Base-by-base conservation (phyloP, 345 rosid genomes). In the Kernera saxatilis region DNA sequence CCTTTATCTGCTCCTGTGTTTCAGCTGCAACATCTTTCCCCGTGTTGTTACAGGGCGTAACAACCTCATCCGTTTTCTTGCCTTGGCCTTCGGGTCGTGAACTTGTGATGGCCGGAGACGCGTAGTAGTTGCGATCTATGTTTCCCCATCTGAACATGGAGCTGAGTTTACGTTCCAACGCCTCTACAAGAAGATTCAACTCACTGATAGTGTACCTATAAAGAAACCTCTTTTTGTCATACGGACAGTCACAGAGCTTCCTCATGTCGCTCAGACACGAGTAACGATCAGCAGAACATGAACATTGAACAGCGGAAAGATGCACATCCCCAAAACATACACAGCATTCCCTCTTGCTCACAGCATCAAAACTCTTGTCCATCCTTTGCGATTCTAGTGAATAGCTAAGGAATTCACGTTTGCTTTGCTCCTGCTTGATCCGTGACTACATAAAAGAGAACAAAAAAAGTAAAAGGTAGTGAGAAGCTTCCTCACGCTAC, bases 231-330 rank as follows among this genome's bases (percentile, higher is more conserved):
- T 74, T 86, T 35, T 53, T 70, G 21, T 74, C 80, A 87, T 83
- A 79, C 54, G 80, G 71, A 79, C 97, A 91, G 26, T 77, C 78
- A 61, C 97, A 91, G 36, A 85, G 86, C 67, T 76, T 89, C 80
- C 82, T 84, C 57, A 74, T 80, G 75, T 91, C 92, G 69, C 32
- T 70, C 65, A 83, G 75, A 26, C 94, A 91, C 2, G 87, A 79
- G 75, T 80, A 88, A 43, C 74, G 81, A 64, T 72, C 77, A 36
- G 73, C 67, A n/a, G 83, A 88, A 72, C 95, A 87, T 10, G 73
- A 55, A 64, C 92, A 91, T 15, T 40, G 29, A 10, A 62, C 91
- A 22, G 95, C 89, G 4, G 97, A 91, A 39, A 88, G 83, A 73
- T 87, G 81, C 78, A 91, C 67, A 78, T 91, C 92, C 19, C 30